Evolutionary conservation across 208 protist species (phyloP).

Genomic region (Balamuthia mandrillaris): DNA sequence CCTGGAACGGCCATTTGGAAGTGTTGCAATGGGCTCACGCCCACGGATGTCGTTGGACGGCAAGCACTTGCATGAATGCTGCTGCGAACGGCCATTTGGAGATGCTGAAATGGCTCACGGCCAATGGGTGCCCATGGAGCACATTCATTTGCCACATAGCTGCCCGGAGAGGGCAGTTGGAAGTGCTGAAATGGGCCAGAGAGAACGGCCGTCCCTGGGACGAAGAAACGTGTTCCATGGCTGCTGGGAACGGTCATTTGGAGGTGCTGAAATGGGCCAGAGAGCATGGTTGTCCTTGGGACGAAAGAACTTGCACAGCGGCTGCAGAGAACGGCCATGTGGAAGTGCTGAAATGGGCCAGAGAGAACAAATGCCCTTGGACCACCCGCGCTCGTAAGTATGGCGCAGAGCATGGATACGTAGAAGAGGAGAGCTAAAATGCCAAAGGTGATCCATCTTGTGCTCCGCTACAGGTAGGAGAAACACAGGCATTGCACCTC

Average conservation of each 20-base stretch:
- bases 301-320: neutral
- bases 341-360: neutral
- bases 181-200: neutral
- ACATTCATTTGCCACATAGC: neutral
- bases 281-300: neutral
- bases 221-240: neutral
- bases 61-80: neutral
- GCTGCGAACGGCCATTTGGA: neutral
- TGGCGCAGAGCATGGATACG: neutral
- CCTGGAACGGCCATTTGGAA: neutral
- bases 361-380: neutral
- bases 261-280: neutral
- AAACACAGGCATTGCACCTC: no score
- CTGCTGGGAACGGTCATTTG: neutral
- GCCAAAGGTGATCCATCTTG: no score
- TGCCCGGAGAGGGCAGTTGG: neutral
- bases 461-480: no score
- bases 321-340: neutral
- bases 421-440: neutral
- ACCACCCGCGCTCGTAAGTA: neutral
- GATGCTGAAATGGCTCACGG: neutral
- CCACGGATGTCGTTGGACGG: neutral
- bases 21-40: neutral
- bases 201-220: neutral
- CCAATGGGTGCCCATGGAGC: neutral